A percentile compares a stretch with the other conserved stretches of the same genome.
Conservation (phyloP, 257 asterid genomes). For the Mentha longifolia region DNA sequence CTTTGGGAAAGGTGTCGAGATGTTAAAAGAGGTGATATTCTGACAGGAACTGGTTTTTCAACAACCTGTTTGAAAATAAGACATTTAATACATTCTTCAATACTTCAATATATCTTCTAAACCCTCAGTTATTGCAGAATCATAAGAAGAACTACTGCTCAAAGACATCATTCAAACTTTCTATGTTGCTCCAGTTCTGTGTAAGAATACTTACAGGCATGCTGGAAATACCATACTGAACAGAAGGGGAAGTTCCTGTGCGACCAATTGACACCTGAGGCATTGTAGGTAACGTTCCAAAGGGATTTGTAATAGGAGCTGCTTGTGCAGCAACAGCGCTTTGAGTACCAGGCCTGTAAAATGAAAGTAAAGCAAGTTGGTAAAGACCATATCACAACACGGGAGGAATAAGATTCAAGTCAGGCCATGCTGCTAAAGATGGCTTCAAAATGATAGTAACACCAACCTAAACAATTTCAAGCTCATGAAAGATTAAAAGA, state of each 20-base stretch:
- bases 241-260: conserved; percentile 78
- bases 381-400: conserved; percentile 2
- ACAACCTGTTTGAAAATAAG: conserved; percentile 61
- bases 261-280: conserved; percentile 92
- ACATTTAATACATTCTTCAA: conserved; percentile 22
- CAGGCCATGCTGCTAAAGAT: background rate
- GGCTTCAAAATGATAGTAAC: background rate
- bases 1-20: conserved; percentile 95
- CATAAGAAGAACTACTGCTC: background rate
- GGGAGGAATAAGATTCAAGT: background rate
- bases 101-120: conserved; percentile 5
- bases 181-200: no score
- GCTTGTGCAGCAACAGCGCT: conserved; percentile 60
- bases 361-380: conserved; percentile 23
- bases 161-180: conserved; percentile 21
- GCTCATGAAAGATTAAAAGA: background rate
- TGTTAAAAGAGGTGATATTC: conserved; percentile 83
- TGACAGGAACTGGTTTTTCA: conserved; percentile 78
- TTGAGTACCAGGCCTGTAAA: conserved; percentile 67
- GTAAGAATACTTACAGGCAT: conserved; percentile 71
- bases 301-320: conserved; percentile 72
- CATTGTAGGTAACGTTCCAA: conserved; percentile 92
- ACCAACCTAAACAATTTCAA: background rate
- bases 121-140: conserved; percentile 7
- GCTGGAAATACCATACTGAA: conserved; percentile 98